Conservation (phyloP, 441 rosid genomes). For the Monsonia emarginata region DNA sequence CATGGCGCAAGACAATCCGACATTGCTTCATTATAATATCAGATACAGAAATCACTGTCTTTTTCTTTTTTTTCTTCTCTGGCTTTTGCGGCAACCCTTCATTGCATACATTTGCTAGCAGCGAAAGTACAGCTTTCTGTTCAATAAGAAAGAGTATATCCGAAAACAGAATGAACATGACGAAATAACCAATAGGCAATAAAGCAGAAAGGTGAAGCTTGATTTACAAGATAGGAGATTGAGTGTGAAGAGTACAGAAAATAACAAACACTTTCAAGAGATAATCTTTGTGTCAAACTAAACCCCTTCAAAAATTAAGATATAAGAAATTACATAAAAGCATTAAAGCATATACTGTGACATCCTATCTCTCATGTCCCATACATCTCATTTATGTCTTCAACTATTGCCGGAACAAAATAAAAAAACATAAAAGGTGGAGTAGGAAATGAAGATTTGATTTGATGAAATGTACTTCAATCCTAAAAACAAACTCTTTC, state of each 20-base stretch:
- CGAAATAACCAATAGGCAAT: constrained; percentile 4
- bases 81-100: constrained; percentile 43
- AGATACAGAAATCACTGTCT: constrained; percentile 44
- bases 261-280: not conserved
- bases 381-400: not conserved
- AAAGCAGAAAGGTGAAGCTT: constrained; percentile 8
- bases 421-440: not conserved
- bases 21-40: constrained; percentile 86
- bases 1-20: constrained; percentile 66
- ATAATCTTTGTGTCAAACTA: not conserved
- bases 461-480: not conserved
- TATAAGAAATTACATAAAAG: not conserved
- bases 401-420: not conserved
- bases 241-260: not conserved
- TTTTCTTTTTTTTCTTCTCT: constrained; percentile 49
- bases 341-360: not conserved
- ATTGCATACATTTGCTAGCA: constrained; percentile 56
- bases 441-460: not conserved
- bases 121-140: constrained; percentile 98
- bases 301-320: not conserved
- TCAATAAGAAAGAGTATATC: constrained; percentile 26
- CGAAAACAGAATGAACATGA: constrained; percentile 19
- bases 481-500: not conserved
- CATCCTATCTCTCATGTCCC: not conserved
- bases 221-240: constrained; percentile 4